Evolutionary conservation across 2,329 filamentous ascomycete genomes (phyloP), one percentile per base, ranked within the genome.

Genomic region (Alternaria sp.): DNA sequence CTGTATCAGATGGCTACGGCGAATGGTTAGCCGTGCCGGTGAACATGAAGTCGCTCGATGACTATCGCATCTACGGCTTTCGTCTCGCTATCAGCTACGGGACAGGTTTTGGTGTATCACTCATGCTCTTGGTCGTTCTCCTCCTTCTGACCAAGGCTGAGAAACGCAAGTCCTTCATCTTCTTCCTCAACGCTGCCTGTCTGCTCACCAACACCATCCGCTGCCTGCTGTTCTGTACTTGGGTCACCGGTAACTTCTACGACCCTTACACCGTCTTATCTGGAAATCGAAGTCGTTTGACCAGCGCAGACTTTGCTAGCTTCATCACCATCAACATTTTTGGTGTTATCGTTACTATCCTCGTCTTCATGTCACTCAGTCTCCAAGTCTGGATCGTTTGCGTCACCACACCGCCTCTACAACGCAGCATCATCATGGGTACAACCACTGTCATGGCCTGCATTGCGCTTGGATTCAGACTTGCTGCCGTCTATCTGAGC

Each of bases 71-170:
- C 59, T 85, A 85, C 72, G 81, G 81, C 60, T 76, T 82, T 59
- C 79, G 79, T 9, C 73, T 83, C 36, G 82, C 78, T 73, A 87
- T 92, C 81, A 90, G 89, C 78, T 92, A 90, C 74, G 89, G 86
- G 54, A 80, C 85, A 18, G 91, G 94, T 75, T 83, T 93, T 53
- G 92, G 92, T 30, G 87, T 90, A 25, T 87, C 86, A 48, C 65
- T 89, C 59, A 79, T 90, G 62, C 86, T 93, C 71, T 81, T 94
- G 18, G 67, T 90, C 44, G 82, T 91, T 30, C 81, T 94, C 3
- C 79, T 93, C 11, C 79, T 90, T 59, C 84, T 94, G 76, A 93
- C 91, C 0, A 86, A 87, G 20, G 75, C 82, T 0, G 82, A 87
- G 66, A 93, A 92, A 75, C 86, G 91, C 61, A 80, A 81, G 54